phyloP scores from a whole-genome alignment of 139 green algal genomes.

The Edaphochlamys debaryana region DNA sequence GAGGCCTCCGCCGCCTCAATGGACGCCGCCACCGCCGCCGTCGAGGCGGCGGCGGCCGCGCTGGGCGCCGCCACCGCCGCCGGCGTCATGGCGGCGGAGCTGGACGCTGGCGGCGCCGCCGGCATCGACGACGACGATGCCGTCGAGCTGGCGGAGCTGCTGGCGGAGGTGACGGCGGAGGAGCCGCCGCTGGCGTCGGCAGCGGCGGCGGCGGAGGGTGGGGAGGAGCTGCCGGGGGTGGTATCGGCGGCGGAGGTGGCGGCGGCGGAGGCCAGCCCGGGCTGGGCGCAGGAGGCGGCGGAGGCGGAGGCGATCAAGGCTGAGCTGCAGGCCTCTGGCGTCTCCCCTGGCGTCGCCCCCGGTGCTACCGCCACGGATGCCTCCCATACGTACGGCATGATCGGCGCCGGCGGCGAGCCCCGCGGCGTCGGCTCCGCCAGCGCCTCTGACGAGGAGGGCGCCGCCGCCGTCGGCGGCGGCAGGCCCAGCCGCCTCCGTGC shows the following conservation, averaged over 20 bases:
- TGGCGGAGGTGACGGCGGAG: not conserved
- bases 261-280: too few species aligned
- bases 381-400: not conserved
- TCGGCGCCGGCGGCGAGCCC: slow-evolving; percentile 5
- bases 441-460: not conserved
- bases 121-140: not conserved
- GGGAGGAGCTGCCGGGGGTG: not conserved
- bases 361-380: too few species aligned
- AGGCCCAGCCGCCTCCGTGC: not conserved
- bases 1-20: slow-evolving; percentile 16
- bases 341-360: too few species aligned
- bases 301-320: too few species aligned
- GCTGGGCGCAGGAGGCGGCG: too few species aligned
- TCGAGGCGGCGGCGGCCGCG: not conserved
- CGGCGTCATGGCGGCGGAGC: not conserved
- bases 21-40: not conserved
- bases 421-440: not conserved
- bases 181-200: not conserved
- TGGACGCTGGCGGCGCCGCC: not conserved
- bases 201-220: not conserved
- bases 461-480: not conserved
- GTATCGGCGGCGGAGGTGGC: not conserved
- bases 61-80: slow-evolving; percentile 29
- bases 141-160: not conserved
- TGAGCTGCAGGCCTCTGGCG: too few species aligned